Base-by-base conservation (phyloP, 768 basidiomycete genomes). In the Trametes gibbosa region DNA sequence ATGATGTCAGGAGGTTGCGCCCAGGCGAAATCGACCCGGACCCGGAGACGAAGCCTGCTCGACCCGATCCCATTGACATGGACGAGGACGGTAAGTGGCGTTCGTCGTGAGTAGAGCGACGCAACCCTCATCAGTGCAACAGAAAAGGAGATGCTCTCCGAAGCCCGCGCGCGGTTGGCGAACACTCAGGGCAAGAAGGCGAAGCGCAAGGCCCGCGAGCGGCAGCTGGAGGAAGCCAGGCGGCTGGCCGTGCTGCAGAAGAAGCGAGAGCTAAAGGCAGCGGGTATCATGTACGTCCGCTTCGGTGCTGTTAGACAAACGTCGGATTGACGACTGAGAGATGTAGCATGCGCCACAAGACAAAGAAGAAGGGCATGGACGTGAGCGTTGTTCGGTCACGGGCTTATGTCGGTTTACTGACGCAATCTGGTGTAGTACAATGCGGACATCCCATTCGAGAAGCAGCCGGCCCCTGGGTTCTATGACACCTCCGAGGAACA, bases 91-190 rank as follows among this genome's bases (percentile, higher is more conserved):
- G 92, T 89, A 63, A 58, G 83, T 76, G 2, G 7, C 17, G 13
- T 5, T 3, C 5, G 2, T 13, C 5, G 5, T 35, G 9, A 5
- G 8, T 5, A 19, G 1, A 2, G 27, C 14, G 16, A 41, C 29
- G 54, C 52, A 27, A 40, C 63, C 23, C 29, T 64, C 48, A 58
- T 61, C 37, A 19, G 19, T 13, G 47, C 13, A 63, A 25, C 66
- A 94, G 95, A 98, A 75, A 98, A 98, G 86, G 97, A 98, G 73
- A 98, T 99, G 97, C 76, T 99, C 68, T 98, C 97, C 1, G 97
- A 99, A 73, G 97, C 97, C 27, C 88, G 97, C 65, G 97, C 97
- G 6, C 88, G 97, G 76, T 81, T 99, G 35, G 97, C 97, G 50
- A 99, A 99, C 71, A 99, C 97, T 0, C 97, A 99, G 73, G 97